Evolutionary conservation across 2,329 filamentous ascomycete species (phyloP).

Genomic region (Purpureocillium takamizusanense): DNA sequence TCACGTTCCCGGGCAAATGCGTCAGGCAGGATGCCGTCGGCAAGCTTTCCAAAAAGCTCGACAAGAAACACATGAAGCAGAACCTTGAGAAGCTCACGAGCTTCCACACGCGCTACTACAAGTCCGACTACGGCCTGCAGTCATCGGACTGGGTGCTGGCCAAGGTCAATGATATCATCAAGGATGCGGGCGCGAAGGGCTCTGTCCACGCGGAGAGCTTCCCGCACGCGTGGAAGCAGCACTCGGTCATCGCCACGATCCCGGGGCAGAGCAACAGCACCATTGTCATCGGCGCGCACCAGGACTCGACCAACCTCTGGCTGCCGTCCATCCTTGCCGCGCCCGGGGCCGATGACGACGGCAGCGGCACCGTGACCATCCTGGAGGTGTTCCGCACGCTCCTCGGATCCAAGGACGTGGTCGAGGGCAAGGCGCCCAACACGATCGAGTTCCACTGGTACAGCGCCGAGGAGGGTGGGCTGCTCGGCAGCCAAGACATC

Average conservation of each 20-base stretch:
- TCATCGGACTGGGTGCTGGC: slow-evolving; percentile 81
- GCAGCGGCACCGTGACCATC: slow-evolving; percentile 87
- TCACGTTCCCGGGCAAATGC: slow-evolving; percentile 60
- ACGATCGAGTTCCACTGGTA: slow-evolving; percentile 98
- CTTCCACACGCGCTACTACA: slow-evolving; percentile 79
- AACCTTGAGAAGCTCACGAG: slow-evolving; percentile 71
- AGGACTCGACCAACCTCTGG: slow-evolving; percentile 92
- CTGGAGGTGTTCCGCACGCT: slow-evolving; percentile 82
- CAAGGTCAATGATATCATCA: slow-evolving; percentile 64
- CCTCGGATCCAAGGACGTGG: slow-evolving; percentile 61
- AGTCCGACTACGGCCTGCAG: slow-evolving; percentile 67
- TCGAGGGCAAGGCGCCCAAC: slow-evolving; percentile 65
- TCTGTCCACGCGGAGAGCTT: slow-evolving; percentile 67
- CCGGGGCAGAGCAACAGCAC: slow-evolving; percentile 79
- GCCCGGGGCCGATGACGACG: slow-evolving; percentile 92
- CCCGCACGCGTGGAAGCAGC: slow-evolving; percentile 78
- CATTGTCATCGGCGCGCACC: slow-evolving; percentile 83
- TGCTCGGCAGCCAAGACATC: slow-evolving; percentile 82
- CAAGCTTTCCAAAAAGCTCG: slow-evolving; percentile 58
- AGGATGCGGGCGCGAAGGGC: slow-evolving; percentile 59
- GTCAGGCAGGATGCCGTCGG: slow-evolving; percentile 56
- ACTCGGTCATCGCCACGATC: slow-evolving; percentile 84
- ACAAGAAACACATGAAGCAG: slow-evolving; percentile 65
- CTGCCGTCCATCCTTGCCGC: slow-evolving; percentile 75
- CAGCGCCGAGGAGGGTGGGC: slow-evolving; percentile 78